Conservation (phyloP, 2,329 filamentous ascomycete species). For the Exophiala sideris region DNA sequence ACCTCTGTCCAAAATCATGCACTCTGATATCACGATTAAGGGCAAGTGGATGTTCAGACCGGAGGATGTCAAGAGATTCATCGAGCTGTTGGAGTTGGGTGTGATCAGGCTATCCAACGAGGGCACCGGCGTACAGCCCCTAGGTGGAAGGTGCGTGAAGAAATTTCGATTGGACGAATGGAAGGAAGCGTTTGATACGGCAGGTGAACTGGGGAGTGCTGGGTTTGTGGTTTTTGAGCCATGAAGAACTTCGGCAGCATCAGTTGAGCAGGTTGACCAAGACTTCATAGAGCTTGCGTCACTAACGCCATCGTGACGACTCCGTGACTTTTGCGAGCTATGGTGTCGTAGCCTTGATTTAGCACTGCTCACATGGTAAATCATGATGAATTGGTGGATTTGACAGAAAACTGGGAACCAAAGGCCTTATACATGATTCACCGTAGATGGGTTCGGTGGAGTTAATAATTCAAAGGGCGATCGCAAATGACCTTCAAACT, state of each 20-base stretch:
- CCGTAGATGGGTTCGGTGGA: too few species aligned
- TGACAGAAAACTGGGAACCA: too few species aligned
- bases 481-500: too few species aligned
- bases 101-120: slow-evolving; percentile 21
- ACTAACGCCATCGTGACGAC: too few species aligned
- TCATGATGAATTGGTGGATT: too few species aligned
- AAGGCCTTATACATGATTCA: too few species aligned
- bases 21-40: slow-evolving; percentile 17
- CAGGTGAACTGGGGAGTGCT: not conserved
- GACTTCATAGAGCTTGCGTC: too few species aligned
- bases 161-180: slow-evolving; percentile 15
- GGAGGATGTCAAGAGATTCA: slow-evolving; percentile 13
- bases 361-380: too few species aligned
- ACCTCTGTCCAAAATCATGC: slow-evolving; percentile 11
- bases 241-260: not conserved
- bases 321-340: too few species aligned
- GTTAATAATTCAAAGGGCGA: too few species aligned
- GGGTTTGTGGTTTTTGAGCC: slow-evolving; percentile 9
- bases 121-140: not conserved
- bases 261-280: too few species aligned
- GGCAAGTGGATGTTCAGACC: slow-evolving; percentile 27
- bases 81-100: slow-evolving; percentile 21
- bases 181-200: slow-evolving; percentile 11
- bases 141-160: not conserved
- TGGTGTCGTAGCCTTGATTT: too few species aligned